These are phyloP conservation scores for Ascochyta lentis DNA, from an alignment of 2,329 filamentous ascomycete species.

Conservation along the genomic window DNA sequence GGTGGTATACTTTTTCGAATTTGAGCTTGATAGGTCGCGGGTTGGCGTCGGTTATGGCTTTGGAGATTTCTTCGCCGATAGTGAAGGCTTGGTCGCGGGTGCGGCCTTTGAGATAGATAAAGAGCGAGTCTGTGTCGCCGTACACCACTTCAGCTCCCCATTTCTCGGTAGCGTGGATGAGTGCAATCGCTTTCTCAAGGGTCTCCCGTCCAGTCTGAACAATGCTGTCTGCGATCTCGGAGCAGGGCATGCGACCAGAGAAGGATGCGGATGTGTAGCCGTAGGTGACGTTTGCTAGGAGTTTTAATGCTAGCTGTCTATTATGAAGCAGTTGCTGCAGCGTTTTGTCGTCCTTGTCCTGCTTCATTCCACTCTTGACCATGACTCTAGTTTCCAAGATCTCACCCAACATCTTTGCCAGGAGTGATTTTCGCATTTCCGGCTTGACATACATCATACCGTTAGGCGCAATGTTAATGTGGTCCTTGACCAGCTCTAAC, in stretches of 20 bases:
- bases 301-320: constrained; percentile 88
- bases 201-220: constrained; percentile 96
- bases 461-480: constrained; percentile 93
- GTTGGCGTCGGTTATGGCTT: constrained; percentile 86
- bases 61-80: constrained; percentile 90
- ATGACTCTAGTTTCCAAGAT: constrained; percentile 96
- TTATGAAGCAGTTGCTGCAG: constrained; percentile 91
- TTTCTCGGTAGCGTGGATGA: constrained; percentile 83
- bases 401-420: constrained; percentile 96
- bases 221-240: constrained; percentile 97
- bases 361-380: constrained; percentile 97
- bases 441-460: constrained; percentile 94
- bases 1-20: constrained; percentile 98
- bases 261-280: constrained; percentile 97
- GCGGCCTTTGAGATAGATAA: constrained; percentile 86
- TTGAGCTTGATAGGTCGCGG: constrained; percentile 93
- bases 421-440: constrained; percentile 83
- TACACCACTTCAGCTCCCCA: constrained; percentile 99
- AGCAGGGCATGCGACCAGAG: constrained; percentile 96
- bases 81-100: constrained; percentile 88
- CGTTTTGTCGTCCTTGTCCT: constrained; percentile 84
- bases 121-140: constrained; percentile 95
- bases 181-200: constrained; percentile 87
- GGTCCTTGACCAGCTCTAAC: constrained; percentile 77
- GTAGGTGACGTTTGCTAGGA: constrained; percentile 98